phyloP scores from a whole-genome alignment of 441 rosid genomes.

The Melastoma candidum region DNA sequence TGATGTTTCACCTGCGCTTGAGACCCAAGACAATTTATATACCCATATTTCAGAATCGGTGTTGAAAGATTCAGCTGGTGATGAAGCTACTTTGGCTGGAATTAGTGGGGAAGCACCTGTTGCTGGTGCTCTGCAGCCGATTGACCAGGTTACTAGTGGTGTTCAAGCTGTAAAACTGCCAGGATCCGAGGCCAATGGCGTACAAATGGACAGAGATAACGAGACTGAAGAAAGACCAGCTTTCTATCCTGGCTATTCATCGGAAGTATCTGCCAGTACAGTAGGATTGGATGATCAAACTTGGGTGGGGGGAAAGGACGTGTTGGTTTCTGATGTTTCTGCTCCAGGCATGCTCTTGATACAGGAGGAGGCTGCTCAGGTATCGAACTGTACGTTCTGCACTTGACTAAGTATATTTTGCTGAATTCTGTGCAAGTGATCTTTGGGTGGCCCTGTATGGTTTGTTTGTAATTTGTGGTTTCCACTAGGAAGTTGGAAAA shows the following conservation, averaged over 20 bases:
- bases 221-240: background rate
- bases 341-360: conserved; percentile 37
- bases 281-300: background rate
- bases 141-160: too few relatives aligned
- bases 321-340: conserved; percentile 27
- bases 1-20: too few relatives aligned
- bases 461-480: conserved; percentile 1
- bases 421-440: background rate
- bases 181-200: too few relatives aligned
- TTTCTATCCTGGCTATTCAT: conserved; percentile 21
- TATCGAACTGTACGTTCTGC: conserved; percentile 82
- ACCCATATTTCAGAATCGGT: too few relatives aligned
- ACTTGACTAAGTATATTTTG: conserved; percentile 34
- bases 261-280: conserved; percentile 13
- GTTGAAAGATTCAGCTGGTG: too few relatives aligned
- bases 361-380: conserved; percentile 61
- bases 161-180: too few relatives aligned
- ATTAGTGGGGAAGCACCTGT: too few relatives aligned
- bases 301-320: conserved; percentile 17
- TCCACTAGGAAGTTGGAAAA: conserved; percentile 14
- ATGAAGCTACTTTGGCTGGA: too few relatives aligned
- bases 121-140: too few relatives aligned
- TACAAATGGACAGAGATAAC: too few relatives aligned
- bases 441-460: conserved; percentile 9
- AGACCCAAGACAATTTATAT: too few relatives aligned